Evolutionary conservation across 2,329 filamentous ascomycete genomes (phyloP).

Genomic region (Alternaria angustiovoidea): DNA sequence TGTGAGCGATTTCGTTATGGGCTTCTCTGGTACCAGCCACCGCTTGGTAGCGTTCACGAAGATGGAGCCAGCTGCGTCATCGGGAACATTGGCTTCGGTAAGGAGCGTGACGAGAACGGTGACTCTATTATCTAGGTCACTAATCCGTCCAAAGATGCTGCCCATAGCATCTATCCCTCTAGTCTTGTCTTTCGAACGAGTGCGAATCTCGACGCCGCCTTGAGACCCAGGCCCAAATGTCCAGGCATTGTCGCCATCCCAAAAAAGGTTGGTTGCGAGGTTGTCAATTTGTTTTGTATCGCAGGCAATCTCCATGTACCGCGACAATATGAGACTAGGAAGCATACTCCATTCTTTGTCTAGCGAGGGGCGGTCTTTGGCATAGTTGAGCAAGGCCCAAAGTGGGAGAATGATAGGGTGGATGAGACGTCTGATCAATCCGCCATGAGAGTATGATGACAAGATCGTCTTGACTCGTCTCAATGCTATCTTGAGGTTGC

Average conservation of each 20-base stretch:
- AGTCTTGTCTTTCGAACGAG: conserved; percentile 80
- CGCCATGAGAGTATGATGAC: conserved; percentile 71
- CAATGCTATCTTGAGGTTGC: conserved; percentile 61
- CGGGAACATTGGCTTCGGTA: conserved; percentile 59
- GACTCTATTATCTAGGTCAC: conserved; percentile 37
- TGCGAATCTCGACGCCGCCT: conserved; percentile 62
- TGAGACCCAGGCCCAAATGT: conserved; percentile 57
- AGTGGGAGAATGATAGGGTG: conserved; percentile 67
- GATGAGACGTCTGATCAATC: conserved; percentile 69
- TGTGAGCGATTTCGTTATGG: conserved; percentile 26
- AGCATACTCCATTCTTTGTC: conserved; percentile 38
- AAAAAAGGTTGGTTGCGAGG: conserved; percentile 65
- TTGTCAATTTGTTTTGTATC: conserved; percentile 58
- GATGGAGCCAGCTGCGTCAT: conserved; percentile 64
- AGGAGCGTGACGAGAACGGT: conserved; percentile 49
- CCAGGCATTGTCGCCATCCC: conserved; percentile 64
- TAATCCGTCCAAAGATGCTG: conserved; percentile 69
- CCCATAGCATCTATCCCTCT: conserved; percentile 67
- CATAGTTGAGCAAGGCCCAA: conserved; percentile 69
- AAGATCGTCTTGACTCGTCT: conserved; percentile 65
- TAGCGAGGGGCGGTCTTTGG: conserved; percentile 40
- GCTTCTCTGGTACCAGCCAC: conserved; percentile 58
- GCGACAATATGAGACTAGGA: conserved; percentile 38
- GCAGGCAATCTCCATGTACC: conserved; percentile 65
- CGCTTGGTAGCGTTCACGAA: conserved; percentile 67